A percentile compares a stretch with the other conserved stretches of the same genome.
Conservation (phyloP, 2,329 filamentous ascomycete species). For the Teratosphaeria zuluensis region DNA sequence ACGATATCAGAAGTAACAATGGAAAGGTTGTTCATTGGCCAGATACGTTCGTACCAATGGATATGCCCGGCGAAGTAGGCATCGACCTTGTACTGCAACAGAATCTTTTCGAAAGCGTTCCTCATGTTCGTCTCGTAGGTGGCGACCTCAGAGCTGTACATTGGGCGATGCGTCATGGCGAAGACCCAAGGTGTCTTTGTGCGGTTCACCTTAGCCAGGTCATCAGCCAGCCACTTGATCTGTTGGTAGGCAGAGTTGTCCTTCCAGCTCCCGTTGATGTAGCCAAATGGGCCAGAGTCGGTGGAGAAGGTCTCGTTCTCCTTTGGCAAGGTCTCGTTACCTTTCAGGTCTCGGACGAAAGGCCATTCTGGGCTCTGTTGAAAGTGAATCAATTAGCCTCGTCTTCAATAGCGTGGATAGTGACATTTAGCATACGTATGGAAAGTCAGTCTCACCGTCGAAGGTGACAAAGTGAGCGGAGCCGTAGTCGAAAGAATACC, state of each 20-base stretch:
- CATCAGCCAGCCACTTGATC: conserved; percentile 38
- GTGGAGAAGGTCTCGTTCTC: conserved; percentile 37
- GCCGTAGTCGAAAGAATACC: conserved; percentile 48
- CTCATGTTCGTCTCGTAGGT: conserved; percentile 37
- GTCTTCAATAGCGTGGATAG: no score
- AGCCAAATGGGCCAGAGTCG: conserved; percentile 42
- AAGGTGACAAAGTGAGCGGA: conserved; percentile 43
- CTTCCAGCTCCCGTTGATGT: conserved; percentile 30
- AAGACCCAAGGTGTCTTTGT: conserved; percentile 42
- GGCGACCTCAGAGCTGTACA: conserved; percentile 38
- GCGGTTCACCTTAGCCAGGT: conserved; percentile 37
- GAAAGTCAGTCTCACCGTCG: conserved; percentile 42
- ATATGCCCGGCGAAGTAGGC: conserved; percentile 36
- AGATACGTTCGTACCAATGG: conserved; percentile 40
- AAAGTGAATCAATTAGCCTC: background rate
- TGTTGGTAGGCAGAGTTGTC: conserved; percentile 38
- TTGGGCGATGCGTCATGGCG: conserved; percentile 40
- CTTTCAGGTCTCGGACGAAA: conserved; percentile 34
- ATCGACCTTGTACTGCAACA: conserved; percentile 39
- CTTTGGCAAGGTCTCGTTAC: conserved; percentile 32
- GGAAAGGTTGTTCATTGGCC: conserved; percentile 18
- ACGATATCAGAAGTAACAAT: background rate
- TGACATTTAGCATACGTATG: conserved; percentile 25
- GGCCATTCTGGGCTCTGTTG: conserved; percentile 30
- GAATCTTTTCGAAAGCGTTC: conserved; percentile 36